These are phyloP conservation scores for Mycotypha africana DNA, from an alignment of 371 early-diverging fungal species.

Conservation along the genomic window DNA sequence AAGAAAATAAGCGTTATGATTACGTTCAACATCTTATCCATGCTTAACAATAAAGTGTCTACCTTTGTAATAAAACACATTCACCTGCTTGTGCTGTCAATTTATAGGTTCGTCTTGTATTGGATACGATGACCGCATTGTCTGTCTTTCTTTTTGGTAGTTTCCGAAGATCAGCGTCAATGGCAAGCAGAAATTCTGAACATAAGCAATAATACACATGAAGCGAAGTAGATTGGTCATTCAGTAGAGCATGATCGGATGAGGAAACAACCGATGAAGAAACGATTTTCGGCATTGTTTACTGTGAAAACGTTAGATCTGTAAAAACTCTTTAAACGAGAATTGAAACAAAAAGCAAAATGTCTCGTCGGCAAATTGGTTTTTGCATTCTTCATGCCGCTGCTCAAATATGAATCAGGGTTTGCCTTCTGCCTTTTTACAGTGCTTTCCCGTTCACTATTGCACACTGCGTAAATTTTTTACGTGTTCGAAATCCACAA, in stretches of 20 bases:
- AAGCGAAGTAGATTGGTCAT: slow-evolving; percentile 35
- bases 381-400: too few species aligned
- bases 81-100: slow-evolving; percentile 48
- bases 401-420: too few species aligned
- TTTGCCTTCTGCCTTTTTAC: too few species aligned
- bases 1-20: too few species aligned
- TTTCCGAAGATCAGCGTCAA: slow-evolving; percentile 54
- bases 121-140: slow-evolving; percentile 58
- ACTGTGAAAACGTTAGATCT: background rate
- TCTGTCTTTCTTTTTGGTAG: slow-evolving; percentile 62
- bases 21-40: too few species aligned
- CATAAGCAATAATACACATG: slow-evolving; percentile 74
- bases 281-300: slow-evolving; percentile 60
- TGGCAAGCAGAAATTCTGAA: slow-evolving; percentile 67
- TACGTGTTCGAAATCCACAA: too few species aligned
- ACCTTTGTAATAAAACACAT: slow-evolving; percentile 45
- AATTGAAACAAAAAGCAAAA: too few species aligned
- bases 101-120: slow-evolving; percentile 56
- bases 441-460: too few species aligned
- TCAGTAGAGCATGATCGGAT: slow-evolving; percentile 44
- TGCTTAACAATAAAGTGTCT: background rate
- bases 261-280: slow-evolving; percentile 62
- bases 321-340: too few species aligned
- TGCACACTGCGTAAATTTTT: too few species aligned
- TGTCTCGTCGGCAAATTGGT: too few species aligned